phyloP scores from a whole-genome alignment of 495 filamentous ascomycete genomes.

The Aspergillus saccharolyticus region DNA sequence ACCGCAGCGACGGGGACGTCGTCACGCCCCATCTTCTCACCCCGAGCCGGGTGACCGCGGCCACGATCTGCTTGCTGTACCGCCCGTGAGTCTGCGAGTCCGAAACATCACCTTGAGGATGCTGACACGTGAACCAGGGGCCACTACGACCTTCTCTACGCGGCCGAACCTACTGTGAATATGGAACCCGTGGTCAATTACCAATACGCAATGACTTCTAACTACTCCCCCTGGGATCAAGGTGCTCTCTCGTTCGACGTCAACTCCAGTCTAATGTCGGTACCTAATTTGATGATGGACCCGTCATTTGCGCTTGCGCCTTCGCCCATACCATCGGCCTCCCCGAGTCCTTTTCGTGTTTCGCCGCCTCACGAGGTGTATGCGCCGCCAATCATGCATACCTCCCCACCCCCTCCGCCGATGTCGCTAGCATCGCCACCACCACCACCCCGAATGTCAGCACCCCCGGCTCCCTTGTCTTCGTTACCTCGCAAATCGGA shows the following conservation, averaged over 20 bases:
- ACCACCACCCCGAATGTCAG: conserved; percentile 25
- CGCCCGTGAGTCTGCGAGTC: conserved; percentile 53
- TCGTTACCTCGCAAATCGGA: conserved; percentile 35
- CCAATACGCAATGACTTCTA: conserved; percentile 41
- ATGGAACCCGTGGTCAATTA: conserved; percentile 44
- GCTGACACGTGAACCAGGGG: conserved; percentile 46
- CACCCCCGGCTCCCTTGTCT: conserved; percentile 35
- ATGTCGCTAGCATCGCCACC: conserved; percentile 34
- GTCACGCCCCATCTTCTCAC: conserved; percentile 74
- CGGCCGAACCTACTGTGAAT: conserved; percentile 48
- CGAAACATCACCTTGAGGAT: background rate
- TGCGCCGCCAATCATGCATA: conserved; percentile 30
- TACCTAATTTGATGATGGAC: conserved; percentile 43
- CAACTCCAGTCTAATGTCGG: conserved; percentile 49
- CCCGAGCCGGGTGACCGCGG: conserved; percentile 45
- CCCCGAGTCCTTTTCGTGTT: conserved; percentile 43
- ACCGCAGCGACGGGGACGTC: conserved; percentile 73
- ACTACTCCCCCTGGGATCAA: conserved; percentile 39
- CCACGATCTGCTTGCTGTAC: conserved; percentile 62
- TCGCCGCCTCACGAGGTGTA: conserved; percentile 40
- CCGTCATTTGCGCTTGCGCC: conserved; percentile 32
- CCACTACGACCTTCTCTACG: conserved; percentile 95
- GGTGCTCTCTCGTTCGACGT: conserved; percentile 45
- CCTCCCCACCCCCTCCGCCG: conserved; percentile 28
- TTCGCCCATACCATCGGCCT: conserved; percentile 44